Percentiles rank a stretch among this genome's conserved stretches.
Conservation (phyloP, 1,139 yeast genomes). For the Suzukiozyma palmioleophila region DNA sequence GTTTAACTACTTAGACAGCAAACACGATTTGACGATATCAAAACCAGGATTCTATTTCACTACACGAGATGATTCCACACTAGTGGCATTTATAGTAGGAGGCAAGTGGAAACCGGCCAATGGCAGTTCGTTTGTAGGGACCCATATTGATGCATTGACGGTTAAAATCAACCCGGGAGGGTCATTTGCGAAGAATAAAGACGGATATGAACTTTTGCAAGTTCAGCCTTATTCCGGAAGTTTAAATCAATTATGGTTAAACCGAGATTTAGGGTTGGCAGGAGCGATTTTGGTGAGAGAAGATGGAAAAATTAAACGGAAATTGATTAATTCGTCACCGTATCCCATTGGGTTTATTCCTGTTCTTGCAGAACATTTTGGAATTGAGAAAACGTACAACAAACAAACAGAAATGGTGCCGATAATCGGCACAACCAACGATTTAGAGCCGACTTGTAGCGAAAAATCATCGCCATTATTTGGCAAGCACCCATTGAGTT, state of each 20-base stretch:
- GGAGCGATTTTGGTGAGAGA: conserved; percentile 51
- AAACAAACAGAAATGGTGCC: conserved; percentile 63
- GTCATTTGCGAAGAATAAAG: conserved; percentile 31
- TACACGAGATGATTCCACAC: conserved; percentile 49
- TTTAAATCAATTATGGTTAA: conserved; percentile 53
- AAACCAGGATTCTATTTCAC: conserved; percentile 43
- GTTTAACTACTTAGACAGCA: conserved; percentile 47
- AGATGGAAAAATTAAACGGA: conserved; percentile 32
- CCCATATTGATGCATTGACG: conserved; percentile 59
- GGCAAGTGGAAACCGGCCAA: conserved; percentile 49
- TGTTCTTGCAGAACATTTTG: conserved; percentile 64
- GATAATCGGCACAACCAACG: conserved; percentile 40
- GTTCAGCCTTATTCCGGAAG: conserved; percentile 68
- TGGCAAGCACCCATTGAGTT: conserved; percentile 53
- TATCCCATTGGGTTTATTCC: conserved; percentile 65
- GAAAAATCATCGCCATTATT: conserved; percentile 59
- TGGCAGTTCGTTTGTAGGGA: conserved; percentile 58
- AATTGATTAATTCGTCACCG: conserved; percentile 53
- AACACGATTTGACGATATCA: conserved; percentile 12
- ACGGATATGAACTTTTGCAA: conserved; percentile 60
- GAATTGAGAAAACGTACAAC: conserved; percentile 50
- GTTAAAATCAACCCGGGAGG: conserved; percentile 50
- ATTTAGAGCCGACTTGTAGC: conserved; percentile 47
- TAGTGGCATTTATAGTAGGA: conserved; percentile 58
- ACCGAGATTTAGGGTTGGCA: conserved; percentile 65